These are phyloP conservation scores for Areca catechu DNA, from an alignment of 176 grass and related monocot genomes.

Conservation along the genomic window DNA sequence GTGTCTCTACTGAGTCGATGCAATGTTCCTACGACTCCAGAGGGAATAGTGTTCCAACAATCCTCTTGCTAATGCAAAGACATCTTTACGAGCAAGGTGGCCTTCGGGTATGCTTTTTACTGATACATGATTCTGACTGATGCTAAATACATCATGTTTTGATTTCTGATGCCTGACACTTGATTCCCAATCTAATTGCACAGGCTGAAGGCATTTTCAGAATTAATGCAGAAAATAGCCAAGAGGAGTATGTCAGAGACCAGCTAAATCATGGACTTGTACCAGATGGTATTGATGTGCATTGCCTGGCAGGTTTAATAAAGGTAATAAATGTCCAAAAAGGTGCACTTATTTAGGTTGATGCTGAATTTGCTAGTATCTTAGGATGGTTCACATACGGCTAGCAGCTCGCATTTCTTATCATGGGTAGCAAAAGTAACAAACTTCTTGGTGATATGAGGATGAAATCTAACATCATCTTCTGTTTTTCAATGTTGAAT, in stretches of 20 bases:
- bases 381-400: too few relatives aligned
- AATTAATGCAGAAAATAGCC: conserved; percentile 49
- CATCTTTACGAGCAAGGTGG: conserved; percentile 65
- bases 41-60: conserved; percentile 63
- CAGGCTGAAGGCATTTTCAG: conserved; percentile 83
- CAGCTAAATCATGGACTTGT: conserved; percentile 57
- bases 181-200: conserved; percentile 1
- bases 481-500: too few relatives aligned
- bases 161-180: not conserved
- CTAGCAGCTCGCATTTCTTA: too few relatives aligned
- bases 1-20: conserved; percentile 76
- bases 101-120: conserved; percentile 30
- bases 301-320: conserved; percentile 72
- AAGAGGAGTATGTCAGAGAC: conserved; percentile 49
- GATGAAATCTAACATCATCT: too few relatives aligned
- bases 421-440: too few relatives aligned
- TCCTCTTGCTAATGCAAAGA: conserved; percentile 72
- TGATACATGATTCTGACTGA: not conserved
- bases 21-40: conserved; percentile 61
- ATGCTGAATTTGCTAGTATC: too few relatives aligned
- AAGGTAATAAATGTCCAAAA: conserved; percentile 38
- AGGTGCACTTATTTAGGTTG: too few relatives aligned
- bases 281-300: conserved; percentile 47
- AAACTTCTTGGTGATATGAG: too few relatives aligned
- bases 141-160: not conserved